Conservation (phyloP, 768 basidiomycete species). For the Trametes cubensis region DNA sequence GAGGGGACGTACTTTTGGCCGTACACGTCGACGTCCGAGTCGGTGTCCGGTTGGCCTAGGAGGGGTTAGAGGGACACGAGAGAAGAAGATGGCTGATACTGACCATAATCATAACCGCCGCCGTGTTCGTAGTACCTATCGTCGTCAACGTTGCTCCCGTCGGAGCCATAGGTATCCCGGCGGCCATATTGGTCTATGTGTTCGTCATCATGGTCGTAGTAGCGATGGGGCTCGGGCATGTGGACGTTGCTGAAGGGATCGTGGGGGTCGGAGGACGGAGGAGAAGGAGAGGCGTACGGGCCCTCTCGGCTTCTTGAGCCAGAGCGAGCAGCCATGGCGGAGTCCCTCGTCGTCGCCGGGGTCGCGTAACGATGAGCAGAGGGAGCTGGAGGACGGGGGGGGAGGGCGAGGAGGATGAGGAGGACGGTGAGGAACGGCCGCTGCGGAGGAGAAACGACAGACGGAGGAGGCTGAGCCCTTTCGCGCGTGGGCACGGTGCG, state of each 20-base stretch:
- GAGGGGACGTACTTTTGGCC: constrained; percentile 72
- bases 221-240: constrained; percentile 42
- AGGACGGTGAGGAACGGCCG: constrained; percentile 14
- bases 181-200: constrained; percentile 59
- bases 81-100: constrained; percentile 13
- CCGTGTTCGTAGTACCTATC: constrained; percentile 66
- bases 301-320: constrained; percentile 63
- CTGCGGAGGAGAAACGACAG: constrained; percentile 11
- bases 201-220: constrained; percentile 79
- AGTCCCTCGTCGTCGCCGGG: constrained; percentile 22
- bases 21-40: constrained; percentile 78
- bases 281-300: constrained; percentile 62
- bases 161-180: constrained; percentile 67
- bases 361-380: constrained; percentile 11
- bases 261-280: constrained; percentile 60
- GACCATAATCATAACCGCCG: constrained; percentile 70
- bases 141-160: constrained; percentile 60
- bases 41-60: constrained; percentile 77
- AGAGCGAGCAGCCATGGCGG: constrained; percentile 55
- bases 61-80: not conserved
- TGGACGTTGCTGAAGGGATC: constrained; percentile 63
- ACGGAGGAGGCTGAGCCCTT: constrained; percentile 16
- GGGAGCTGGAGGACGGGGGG: constrained; percentile 4
- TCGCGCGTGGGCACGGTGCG: constrained; percentile 12
- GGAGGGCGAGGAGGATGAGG: constrained; percentile 11